Evolutionary conservation across 2,329 filamentous ascomycete species (phyloP).

Genomic region (Penicillium palitans): DNA sequence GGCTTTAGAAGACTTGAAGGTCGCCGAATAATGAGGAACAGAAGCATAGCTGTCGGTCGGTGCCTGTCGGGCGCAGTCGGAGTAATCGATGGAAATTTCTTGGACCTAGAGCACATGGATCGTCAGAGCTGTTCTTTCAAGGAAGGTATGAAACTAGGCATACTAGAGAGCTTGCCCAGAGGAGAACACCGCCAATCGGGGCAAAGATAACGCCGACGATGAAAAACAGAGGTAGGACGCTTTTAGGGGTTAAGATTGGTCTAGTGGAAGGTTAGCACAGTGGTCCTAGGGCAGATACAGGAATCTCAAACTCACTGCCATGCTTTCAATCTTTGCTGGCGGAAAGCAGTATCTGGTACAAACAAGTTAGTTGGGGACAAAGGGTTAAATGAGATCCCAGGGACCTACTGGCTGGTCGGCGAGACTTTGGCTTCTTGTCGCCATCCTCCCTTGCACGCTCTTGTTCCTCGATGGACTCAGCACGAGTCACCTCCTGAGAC

Average conservation of each 20-base stretch:
- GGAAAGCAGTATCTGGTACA: conserved; percentile 81
- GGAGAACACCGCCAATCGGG: conserved; percentile 80
- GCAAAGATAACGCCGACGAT: conserved; percentile 88
- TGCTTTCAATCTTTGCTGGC: conserved; percentile 94
- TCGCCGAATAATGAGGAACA: conserved; percentile 53
- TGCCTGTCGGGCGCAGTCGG: conserved; percentile 66
- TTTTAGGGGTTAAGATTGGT: conserved; percentile 93
- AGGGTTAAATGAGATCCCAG: neutral
- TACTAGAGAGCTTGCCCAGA: conserved; percentile 83
- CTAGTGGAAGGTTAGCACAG: conserved; percentile 48
- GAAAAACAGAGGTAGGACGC: conserved; percentile 88
- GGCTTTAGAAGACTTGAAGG: conserved; percentile 63
- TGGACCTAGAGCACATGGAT: conserved; percentile 63
- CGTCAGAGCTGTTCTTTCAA: neutral
- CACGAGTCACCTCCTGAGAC: conserved; percentile 44
- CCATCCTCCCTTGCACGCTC: conserved; percentile 42
- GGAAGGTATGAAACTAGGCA: conserved; percentile 19
- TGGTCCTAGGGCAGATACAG: neutral
- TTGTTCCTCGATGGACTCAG: conserved; percentile 48
- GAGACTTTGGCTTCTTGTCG: conserved; percentile 82
- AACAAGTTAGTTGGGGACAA: conserved; percentile 14
- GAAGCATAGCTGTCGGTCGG: conserved; percentile 40
- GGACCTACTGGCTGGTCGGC: conserved; percentile 80
- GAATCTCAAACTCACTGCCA: conserved; percentile 73
- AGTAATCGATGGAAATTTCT: conserved; percentile 90